A percentile compares a stretch with the other conserved stretches of the same genome.
These are phyloP conservation scores for Bonnemaisonia californica DNA, from an alignment of 31 red algal genomes.

Conservation along the genomic window DNA sequence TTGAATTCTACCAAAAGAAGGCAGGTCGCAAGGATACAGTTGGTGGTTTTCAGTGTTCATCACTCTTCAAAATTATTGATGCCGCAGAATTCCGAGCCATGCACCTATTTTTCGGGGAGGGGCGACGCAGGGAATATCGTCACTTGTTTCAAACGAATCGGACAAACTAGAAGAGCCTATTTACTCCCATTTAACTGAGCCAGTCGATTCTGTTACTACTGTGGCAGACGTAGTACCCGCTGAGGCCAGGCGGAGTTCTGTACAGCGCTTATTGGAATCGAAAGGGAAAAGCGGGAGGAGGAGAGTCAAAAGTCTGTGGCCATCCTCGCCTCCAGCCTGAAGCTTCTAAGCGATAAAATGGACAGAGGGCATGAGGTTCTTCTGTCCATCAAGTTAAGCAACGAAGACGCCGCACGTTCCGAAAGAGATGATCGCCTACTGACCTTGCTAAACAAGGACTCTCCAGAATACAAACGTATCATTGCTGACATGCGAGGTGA, in stretches of 20 bases:
- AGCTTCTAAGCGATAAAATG: not conserved
- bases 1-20: not conserved
- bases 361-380: not conserved
- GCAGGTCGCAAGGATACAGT: not conserved
- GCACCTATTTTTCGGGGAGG: conserved; percentile 11
- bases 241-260: no score
- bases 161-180: not conserved
- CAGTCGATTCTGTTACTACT: no score
- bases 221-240: no score
- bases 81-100: not conserved
- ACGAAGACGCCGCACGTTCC: not conserved
- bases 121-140: not conserved
- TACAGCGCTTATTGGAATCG: no score
- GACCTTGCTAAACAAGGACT: not conserved
- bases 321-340: not conserved
- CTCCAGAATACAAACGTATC: not conserved
- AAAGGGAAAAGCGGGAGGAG: no score
- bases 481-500: not conserved
- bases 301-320: not conserved
- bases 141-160: not conserved
- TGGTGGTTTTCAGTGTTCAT: conserved; percentile 7
- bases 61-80: conserved; percentile 13
- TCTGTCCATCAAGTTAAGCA: not conserved
- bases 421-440: not conserved
- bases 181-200: no score